These are phyloP conservation scores for Tilletia caries DNA, from an alignment of 1,284 basidiomycete genomes.

Conservation along the genomic window DNA sequence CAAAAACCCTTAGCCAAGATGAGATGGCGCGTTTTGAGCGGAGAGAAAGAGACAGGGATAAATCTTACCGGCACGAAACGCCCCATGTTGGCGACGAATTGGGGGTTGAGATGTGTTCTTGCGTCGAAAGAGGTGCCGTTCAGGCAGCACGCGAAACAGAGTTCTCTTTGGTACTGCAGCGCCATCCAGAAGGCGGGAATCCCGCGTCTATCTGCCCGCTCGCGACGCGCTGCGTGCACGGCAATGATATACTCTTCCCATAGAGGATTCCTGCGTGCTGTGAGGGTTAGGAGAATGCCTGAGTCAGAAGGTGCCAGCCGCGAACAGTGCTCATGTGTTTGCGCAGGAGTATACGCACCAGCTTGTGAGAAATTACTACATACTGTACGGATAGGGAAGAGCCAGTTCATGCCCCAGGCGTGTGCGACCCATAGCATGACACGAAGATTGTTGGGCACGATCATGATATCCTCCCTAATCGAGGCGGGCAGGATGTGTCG, in stretches of 20 bases:
- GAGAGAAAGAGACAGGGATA: neutral
- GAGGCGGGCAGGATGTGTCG: neutral
- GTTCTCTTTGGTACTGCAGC: neutral
- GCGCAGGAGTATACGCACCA: neutral
- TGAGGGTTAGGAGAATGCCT: neutral
- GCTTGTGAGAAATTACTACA: neutral
- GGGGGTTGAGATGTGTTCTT: neutral
- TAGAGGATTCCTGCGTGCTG: neutral
- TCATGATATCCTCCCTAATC: neutral
- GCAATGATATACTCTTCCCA: neutral
- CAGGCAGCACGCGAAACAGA: neutral
- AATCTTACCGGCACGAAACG: neutral
- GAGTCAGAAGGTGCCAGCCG: neutral
- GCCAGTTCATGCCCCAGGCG: slow-evolving; percentile 5
- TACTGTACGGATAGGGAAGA: neutral
- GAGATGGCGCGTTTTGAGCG: neutral
- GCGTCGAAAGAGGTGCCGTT: neutral
- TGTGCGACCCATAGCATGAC: neutral
- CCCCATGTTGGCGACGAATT: neutral
- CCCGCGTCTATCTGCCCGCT: neutral
- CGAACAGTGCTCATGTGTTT: neutral
- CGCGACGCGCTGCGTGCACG: neutral
- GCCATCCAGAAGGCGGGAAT: neutral
- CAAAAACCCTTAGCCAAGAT: neutral
- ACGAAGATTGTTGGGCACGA: neutral